phyloP scores from a whole-genome alignment of 1,139 yeast genomes.

The Protomyces gravidus region DNA sequence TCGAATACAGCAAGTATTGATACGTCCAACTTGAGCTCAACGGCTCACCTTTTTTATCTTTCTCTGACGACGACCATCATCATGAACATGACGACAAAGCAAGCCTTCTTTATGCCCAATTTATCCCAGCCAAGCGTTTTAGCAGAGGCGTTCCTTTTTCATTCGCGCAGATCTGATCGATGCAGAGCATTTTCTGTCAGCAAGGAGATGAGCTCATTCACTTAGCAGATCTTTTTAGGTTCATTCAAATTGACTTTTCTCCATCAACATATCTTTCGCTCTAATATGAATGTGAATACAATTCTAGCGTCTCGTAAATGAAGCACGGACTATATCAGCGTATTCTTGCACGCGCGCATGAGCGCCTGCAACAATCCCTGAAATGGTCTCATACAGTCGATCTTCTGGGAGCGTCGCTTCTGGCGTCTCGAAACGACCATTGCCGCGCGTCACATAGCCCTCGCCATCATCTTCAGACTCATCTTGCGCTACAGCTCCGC shows the following conservation, averaged over 20 bases:
- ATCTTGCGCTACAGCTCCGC: neutral
- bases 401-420: neutral
- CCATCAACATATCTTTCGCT: neutral
- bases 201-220: too few relatives aligned
- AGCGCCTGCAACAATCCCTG: neutral
- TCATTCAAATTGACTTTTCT: neutral
- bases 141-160: neutral
- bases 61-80: too few relatives aligned
- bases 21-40: too few relatives aligned
- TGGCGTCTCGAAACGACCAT: neutral
- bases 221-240: neutral
- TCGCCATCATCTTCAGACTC: neutral
- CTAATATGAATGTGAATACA: neutral
- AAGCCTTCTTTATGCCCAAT: neutral
- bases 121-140: neutral
- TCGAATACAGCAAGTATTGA: too few relatives aligned
- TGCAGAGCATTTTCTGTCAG: too few relatives aligned
- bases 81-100: neutral
- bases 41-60: too few relatives aligned
- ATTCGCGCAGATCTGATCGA: too few relatives aligned
- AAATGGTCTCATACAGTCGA: neutral
- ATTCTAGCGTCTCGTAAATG: neutral
- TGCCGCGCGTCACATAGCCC: conserved; percentile 1
- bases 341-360: neutral
- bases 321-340: neutral